Percentiles rank a stretch among this genome's conserved stretches.
Conservation (phyloP, 2,329 filamentous ascomycete genomes). For the Hortaea sp. region DNA sequence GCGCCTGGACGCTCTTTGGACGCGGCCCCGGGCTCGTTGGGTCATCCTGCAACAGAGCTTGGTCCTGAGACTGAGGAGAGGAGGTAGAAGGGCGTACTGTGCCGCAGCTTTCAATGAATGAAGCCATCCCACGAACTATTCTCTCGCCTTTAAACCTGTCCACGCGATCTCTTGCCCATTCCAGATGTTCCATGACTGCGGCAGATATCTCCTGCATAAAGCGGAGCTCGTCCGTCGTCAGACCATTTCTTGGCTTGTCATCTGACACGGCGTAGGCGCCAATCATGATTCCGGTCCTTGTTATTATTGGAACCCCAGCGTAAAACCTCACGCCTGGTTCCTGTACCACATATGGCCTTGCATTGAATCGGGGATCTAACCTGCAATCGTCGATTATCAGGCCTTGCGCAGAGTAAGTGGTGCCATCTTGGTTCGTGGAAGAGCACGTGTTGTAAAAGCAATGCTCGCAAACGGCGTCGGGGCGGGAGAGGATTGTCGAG, state of each 20-base stretch:
- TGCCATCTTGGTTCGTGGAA: constrained; percentile 9
- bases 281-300: constrained; percentile 24
- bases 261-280: constrained; percentile 25
- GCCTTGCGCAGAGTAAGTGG: constrained; percentile 1
- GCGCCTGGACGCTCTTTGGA: not conserved
- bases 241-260: constrained; percentile 12
- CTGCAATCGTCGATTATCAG: constrained; percentile 20
- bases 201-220: constrained; percentile 24
- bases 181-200: constrained; percentile 26
- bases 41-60: not conserved
- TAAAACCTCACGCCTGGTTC: constrained; percentile 24
- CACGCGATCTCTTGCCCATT: constrained; percentile 25
- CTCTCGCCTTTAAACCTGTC: constrained; percentile 18
- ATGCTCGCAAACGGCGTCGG: constrained; percentile 8
- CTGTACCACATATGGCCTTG: constrained; percentile 20
- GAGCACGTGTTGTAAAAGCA: constrained; percentile 6
- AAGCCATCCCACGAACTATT: constrained; percentile 14
- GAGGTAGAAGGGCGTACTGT: not conserved
- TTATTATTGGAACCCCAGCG: constrained; percentile 24
- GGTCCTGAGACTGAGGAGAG: not conserved
- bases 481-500: constrained; percentile 4
- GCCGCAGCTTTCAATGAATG: constrained; percentile 13
- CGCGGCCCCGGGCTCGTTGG: not conserved
- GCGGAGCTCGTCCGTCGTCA: constrained; percentile 12
- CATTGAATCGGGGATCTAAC: constrained; percentile 24